These are phyloP conservation scores for Phaeosphaeria sp. DNA, from an alignment of 2,329 filamentous ascomycete genomes.

Conservation along the genomic window DNA sequence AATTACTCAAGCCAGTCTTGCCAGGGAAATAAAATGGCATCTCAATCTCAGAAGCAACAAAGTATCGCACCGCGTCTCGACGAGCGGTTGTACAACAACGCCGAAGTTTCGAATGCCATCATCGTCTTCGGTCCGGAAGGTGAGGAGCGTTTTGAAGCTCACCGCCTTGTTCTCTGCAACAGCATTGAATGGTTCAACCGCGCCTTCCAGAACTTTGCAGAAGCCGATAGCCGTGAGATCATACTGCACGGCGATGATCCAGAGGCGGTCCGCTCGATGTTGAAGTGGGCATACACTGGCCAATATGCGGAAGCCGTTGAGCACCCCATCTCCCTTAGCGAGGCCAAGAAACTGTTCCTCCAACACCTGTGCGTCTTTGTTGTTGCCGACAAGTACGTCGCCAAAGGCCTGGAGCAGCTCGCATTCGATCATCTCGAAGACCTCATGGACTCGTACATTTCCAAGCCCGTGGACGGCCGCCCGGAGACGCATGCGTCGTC, in stretches of 20 bases:
- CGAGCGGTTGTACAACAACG: too few species aligned
- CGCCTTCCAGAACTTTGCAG: not conserved
- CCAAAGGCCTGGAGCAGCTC: not conserved
- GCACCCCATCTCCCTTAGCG: not conserved
- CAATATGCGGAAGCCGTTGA: not conserved
- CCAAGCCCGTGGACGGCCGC: too few species aligned
- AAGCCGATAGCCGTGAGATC: not conserved
- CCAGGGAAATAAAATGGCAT: too few species aligned
- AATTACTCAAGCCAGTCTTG: too few species aligned
- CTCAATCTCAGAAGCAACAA: too few species aligned
- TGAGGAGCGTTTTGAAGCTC: not conserved
- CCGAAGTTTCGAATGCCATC: too few species aligned
- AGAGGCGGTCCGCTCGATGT: not conserved
- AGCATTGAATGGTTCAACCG: slow-evolving; percentile 1
- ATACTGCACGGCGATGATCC: not conserved
- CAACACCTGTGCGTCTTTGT: not conserved
- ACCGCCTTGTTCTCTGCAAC: not conserved
- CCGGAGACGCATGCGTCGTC: too few species aligned
- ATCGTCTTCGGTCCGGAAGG: not conserved
- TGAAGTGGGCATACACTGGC: not conserved
- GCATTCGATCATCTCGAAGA: not conserved
- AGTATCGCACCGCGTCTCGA: too few species aligned
- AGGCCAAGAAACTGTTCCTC: not conserved
- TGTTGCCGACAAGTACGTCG: slow-evolving; percentile 1
- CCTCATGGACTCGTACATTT: not conserved